Evolutionary conservation across 305 asterid genomes (phyloP).

Genomic region (Fraxinus paxiana): DNA sequence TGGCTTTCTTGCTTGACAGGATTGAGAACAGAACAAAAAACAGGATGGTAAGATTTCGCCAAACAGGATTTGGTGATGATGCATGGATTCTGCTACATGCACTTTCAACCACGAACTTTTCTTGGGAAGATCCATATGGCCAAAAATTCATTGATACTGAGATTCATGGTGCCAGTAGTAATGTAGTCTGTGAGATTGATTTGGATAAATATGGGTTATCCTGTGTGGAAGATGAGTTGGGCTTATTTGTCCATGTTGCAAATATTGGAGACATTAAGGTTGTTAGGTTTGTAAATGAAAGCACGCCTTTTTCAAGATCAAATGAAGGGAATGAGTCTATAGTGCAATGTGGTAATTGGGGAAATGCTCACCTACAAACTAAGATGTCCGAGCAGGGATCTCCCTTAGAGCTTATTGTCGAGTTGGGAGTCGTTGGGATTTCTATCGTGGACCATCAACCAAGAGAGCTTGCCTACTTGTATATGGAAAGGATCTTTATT

Average conservation of each 20-base stretch:
- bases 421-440: slow-evolving; percentile 83
- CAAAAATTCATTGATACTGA: slow-evolving; percentile 61
- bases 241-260: slow-evolving; percentile 62
- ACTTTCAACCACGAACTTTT: slow-evolving; percentile 67
- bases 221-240: slow-evolving; percentile 44
- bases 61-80: slow-evolving; percentile 82
- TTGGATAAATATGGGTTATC: slow-evolving; percentile 58
- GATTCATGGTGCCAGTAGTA: slow-evolving; percentile 35
- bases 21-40: slow-evolving; percentile 76
- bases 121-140: slow-evolving; percentile 94
- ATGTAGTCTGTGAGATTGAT: slow-evolving; percentile 48
- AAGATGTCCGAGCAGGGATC: slow-evolving; percentile 62
- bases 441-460: slow-evolving; percentile 88
- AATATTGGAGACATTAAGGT: slow-evolving; percentile 64
- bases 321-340: slow-evolving; percentile 41
- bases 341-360: slow-evolving; percentile 47
- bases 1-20: slow-evolving; percentile 41
- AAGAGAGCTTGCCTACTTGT: slow-evolving; percentile 82
- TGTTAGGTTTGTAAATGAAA: slow-evolving; percentile 60
- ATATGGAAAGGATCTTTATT: slow-evolving; percentile 77
- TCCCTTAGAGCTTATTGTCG: slow-evolving; percentile 78
- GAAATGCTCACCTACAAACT: slow-evolving; percentile 46
- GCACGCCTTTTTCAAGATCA: slow-evolving; percentile 31
- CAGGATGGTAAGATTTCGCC: slow-evolving; percentile 57
- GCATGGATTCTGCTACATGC: slow-evolving; percentile 68